Evolutionary conservation across 1,284 basidiomycete species (phyloP).

Genomic region (Moesziomyces aphidis): DNA sequence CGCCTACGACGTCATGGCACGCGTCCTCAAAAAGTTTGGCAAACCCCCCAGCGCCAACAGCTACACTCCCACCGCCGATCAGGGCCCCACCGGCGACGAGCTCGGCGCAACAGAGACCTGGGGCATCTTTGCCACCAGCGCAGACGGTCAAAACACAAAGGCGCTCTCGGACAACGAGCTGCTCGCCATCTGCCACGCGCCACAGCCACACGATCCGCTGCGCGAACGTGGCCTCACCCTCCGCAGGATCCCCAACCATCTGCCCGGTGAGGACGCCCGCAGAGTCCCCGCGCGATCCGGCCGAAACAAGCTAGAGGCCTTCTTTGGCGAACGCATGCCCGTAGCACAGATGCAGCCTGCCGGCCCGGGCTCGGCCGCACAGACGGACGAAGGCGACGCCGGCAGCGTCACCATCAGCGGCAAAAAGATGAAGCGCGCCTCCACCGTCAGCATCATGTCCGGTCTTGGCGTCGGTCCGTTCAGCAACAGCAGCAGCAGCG

Average conservation of each 20-base stretch:
- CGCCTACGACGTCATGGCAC: slow-evolving; percentile 61
- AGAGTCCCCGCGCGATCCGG: slow-evolving; percentile 36
- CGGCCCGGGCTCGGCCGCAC: slow-evolving; percentile 64
- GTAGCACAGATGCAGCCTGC: slow-evolving; percentile 47
- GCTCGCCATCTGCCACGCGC: slow-evolving; percentile 84
- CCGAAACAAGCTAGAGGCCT: slow-evolving; percentile 71
- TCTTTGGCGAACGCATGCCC: slow-evolving; percentile 73
- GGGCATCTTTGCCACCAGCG: slow-evolving; percentile 61
- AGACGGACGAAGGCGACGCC: slow-evolving; percentile 45
- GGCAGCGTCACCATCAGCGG: slow-evolving; percentile 59
- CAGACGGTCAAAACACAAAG: slow-evolving; percentile 58
- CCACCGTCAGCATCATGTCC: slow-evolving; percentile 91
- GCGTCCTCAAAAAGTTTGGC: slow-evolving; percentile 65
- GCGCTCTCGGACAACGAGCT: slow-evolving; percentile 73
- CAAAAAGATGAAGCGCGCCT: slow-evolving; percentile 88
- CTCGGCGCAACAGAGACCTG: slow-evolving; percentile 49
- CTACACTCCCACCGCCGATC: slow-evolving; percentile 58
- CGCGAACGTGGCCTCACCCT: slow-evolving; percentile 86
- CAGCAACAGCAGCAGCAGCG: slow-evolving; percentile 22
- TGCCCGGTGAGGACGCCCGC: slow-evolving; percentile 42
- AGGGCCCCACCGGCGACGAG: slow-evolving; percentile 46
- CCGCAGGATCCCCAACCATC: slow-evolving; percentile 49
- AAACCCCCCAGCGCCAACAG: slow-evolving; percentile 56
- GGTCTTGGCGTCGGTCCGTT: slow-evolving; percentile 74
- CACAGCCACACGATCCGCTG: slow-evolving; percentile 79